These are phyloP conservation scores for Corylus heterophylla DNA, from an alignment of 306 rosid species.

Conservation along the genomic window DNA sequence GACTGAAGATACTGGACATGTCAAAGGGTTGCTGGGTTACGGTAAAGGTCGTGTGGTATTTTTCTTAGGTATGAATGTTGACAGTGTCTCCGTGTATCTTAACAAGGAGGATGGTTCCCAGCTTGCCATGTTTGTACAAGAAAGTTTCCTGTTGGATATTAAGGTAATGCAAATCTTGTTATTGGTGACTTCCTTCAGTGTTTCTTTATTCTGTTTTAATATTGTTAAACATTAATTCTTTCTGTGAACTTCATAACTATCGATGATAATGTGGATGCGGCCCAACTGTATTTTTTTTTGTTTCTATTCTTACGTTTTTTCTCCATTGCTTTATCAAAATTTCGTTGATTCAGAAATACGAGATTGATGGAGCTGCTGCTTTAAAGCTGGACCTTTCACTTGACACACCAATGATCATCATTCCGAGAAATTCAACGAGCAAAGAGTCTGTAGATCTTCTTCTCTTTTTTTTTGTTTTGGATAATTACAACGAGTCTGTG, in stretches of 20 bases:
- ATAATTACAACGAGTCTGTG: constrained; percentile 65
- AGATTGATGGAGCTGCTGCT: constrained; percentile 93
- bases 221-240: constrained; percentile 4
- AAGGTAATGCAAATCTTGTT: constrained; percentile 56
- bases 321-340: constrained; percentile 3
- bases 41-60: constrained; percentile 86
- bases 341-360: constrained; percentile 83
- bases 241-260: background rate
- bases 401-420: constrained; percentile 86
- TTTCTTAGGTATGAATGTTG: constrained; percentile 82
- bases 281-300: background rate
- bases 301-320: constrained; percentile 4
- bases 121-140: constrained; percentile 88
- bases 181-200: background rate
- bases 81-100: constrained; percentile 83
- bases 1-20: constrained; percentile 65
- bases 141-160: constrained; percentile 77
- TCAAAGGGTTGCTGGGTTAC: constrained; percentile 83
- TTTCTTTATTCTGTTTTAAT: constrained; percentile 14
- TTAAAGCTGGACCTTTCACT: constrained; percentile 93
- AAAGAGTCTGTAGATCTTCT: constrained; percentile 67
- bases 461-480: background rate
- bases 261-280: background rate
- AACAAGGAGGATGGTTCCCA: constrained; percentile 94
- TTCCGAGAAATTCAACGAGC: constrained; percentile 87